phyloP scores from a whole-genome alignment of 306 rosid genomes.

The Begonia loranthoides region DNA sequence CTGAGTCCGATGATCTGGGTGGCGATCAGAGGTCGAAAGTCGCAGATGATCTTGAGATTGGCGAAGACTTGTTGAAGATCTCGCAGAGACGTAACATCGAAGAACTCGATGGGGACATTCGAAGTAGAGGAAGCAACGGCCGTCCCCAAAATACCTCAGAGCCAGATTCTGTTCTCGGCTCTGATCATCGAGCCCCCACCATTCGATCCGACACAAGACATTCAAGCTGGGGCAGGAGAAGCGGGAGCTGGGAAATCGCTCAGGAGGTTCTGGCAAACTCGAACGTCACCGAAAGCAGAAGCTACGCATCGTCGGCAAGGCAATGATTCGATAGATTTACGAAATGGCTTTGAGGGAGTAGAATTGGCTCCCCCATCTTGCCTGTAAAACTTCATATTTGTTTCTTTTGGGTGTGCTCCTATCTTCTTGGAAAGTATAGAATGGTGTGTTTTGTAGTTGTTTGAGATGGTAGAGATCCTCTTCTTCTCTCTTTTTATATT shows the following conservation, averaged over 20 bases:
- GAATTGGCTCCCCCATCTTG: neutral
- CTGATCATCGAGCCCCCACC: slow-evolving; percentile 64
- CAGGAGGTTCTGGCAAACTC: slow-evolving; percentile 46
- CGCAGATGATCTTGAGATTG: slow-evolving; percentile 78
- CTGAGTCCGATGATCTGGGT: slow-evolving; percentile 32
- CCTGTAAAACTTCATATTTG: too few species aligned
- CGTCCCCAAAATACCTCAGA: slow-evolving; percentile 40
- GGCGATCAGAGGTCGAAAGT: slow-evolving; percentile 79
- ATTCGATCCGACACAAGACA: slow-evolving; percentile 66
- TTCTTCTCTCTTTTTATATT: slow-evolving; percentile 3
- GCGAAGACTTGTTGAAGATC: slow-evolving; percentile 82
- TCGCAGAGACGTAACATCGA: slow-evolving; percentile 80
- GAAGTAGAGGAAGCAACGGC: slow-evolving; percentile 59
- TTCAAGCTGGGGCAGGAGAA: slow-evolving; percentile 78
- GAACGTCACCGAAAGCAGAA: slow-evolving; percentile 60
- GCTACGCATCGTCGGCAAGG: slow-evolving; percentile 12
- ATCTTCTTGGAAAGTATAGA: slow-evolving; percentile 21
- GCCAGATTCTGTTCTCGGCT: slow-evolving; percentile 49
- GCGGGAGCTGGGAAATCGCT: slow-evolving; percentile 80
- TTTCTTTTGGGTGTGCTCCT: slow-evolving; percentile 11
- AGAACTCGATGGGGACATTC: slow-evolving; percentile 60
- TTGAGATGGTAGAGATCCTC: slow-evolving; percentile 23
- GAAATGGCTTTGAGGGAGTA: slow-evolving; percentile 18
- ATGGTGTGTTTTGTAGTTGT: slow-evolving; percentile 18
- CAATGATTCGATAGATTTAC: neutral